These are phyloP conservation scores for Begonia fuchsioides DNA, from an alignment of 306 rosid genomes.

Conservation along the genomic window DNA sequence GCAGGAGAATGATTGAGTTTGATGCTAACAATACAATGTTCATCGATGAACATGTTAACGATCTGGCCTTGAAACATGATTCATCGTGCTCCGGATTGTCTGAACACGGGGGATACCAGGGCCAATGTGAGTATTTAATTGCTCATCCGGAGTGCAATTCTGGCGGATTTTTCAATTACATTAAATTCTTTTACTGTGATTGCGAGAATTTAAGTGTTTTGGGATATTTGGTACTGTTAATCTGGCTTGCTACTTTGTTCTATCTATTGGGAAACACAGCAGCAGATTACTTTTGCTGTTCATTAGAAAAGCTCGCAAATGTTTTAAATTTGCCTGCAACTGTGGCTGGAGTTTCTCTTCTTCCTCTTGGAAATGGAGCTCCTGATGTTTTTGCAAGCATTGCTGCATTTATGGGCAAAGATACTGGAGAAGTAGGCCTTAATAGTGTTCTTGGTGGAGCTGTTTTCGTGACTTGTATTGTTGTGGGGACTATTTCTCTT, in stretches of 20 bases:
- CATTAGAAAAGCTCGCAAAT: slow-evolving; percentile 73
- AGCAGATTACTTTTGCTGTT: slow-evolving; percentile 85
- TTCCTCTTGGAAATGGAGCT: slow-evolving; percentile 97
- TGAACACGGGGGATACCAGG: slow-evolving; percentile 30
- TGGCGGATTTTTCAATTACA: slow-evolving; percentile 62
- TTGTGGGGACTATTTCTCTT: slow-evolving; percentile 70
- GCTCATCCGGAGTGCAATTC: slow-evolving; percentile 68
- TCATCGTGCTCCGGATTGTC: slow-evolving; percentile 43
- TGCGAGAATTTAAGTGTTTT: slow-evolving; percentile 38
- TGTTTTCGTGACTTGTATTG: slow-evolving; percentile 76
- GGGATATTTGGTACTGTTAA: slow-evolving; percentile 46
- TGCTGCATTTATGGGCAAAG: slow-evolving; percentile 80
- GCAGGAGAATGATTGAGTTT: slow-evolving; percentile 26
- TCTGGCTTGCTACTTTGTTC: slow-evolving; percentile 85
- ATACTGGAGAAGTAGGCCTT: slow-evolving; percentile 76
- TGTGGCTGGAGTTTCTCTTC: slow-evolving; percentile 90
- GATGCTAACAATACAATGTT: slow-evolving; percentile 7
- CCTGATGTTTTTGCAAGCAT: slow-evolving; percentile 97
- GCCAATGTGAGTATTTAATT: slow-evolving; percentile 53
- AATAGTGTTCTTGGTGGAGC: slow-evolving; percentile 98
- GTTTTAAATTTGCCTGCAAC: slow-evolving; percentile 88
- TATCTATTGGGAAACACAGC: slow-evolving; percentile 93
- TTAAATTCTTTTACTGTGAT: slow-evolving; percentile 58
- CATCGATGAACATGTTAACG: slow-evolving; percentile 12
- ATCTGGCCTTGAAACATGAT: slow-evolving; percentile 10